Evolutionary conservation across 768 basidiomycete species (phyloP).

Genomic region (Collybia sordida): DNA sequence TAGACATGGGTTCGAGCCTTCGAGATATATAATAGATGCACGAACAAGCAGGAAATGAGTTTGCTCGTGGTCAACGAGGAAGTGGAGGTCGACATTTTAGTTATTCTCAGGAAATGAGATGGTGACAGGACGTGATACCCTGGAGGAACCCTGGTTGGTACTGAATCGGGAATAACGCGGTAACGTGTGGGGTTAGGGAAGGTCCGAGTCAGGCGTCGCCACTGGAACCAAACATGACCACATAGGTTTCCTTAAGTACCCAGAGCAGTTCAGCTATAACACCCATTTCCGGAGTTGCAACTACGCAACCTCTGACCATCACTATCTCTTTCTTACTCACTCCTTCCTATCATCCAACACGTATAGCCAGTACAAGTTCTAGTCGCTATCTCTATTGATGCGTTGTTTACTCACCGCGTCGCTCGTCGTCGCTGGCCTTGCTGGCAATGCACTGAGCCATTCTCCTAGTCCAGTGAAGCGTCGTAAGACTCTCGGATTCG

Average conservation of each 20-base stretch:
- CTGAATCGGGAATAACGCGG: too few species aligned
- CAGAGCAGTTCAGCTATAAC: slow-evolving; percentile 2
- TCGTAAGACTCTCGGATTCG: slow-evolving; percentile 91
- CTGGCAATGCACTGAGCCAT: slow-evolving; percentile 54
- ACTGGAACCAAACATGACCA: slow-evolving; percentile 16
- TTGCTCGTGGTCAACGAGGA: too few species aligned
- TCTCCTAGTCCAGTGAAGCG: slow-evolving; percentile 30
- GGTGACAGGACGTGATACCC: too few species aligned
- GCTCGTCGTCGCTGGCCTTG: slow-evolving; percentile 58
- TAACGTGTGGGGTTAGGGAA: not conserved
- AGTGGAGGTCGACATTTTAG: too few species aligned
- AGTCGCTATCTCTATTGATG: slow-evolving; percentile 35
- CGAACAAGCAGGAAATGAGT: too few species aligned
- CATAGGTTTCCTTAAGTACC: slow-evolving; percentile 16
- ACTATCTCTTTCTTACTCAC: slow-evolving; percentile 4
- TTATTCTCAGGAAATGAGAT: too few species aligned
- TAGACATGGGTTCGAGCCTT: too few species aligned
- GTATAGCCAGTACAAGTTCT: not conserved
- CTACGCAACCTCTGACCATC: slow-evolving; percentile 15
- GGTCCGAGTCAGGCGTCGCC: slow-evolving; percentile 7
- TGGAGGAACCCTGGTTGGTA: too few species aligned
- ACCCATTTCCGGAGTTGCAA: slow-evolving; percentile 12
- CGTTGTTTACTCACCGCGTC: slow-evolving; percentile 67
- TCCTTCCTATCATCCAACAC: not conserved
- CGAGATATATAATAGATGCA: too few species aligned